Conservation (phyloP, 1,139 yeast genomes). For the Pichia sp. region DNA sequence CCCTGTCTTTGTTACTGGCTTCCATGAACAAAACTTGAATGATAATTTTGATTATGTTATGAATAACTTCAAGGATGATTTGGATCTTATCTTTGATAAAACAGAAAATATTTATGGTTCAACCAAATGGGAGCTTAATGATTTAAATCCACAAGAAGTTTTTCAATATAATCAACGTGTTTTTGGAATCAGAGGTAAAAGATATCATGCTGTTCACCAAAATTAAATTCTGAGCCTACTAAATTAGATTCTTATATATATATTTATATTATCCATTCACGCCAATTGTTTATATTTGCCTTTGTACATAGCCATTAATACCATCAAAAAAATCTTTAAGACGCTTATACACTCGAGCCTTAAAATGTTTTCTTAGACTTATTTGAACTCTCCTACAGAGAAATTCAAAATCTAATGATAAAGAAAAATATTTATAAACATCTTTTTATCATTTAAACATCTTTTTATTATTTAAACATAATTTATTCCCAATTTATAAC, state of each 20-base stretch:
- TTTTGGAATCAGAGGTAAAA: slow-evolving; percentile 91
- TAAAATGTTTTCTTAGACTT: too few species aligned
- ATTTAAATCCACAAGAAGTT: slow-evolving; percentile 83
- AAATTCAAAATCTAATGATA: too few species aligned
- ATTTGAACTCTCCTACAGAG: too few species aligned
- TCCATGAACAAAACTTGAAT: slow-evolving; percentile 63
- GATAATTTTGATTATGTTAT: slow-evolving; percentile 70
- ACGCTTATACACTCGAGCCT: too few species aligned
- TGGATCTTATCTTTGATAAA: slow-evolving; percentile 76
- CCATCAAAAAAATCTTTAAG: background rate
- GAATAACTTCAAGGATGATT: slow-evolving; percentile 60
- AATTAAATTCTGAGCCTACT: too few species aligned
- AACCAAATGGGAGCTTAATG: slow-evolving; percentile 91
- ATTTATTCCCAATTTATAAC: too few species aligned
- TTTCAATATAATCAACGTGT: slow-evolving; percentile 86
- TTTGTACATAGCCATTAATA: slow-evolving; percentile 7
- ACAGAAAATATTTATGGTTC: slow-evolving; percentile 70
- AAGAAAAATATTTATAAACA: too few species aligned
- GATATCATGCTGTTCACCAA: slow-evolving; percentile 70
- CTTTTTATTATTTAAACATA: too few species aligned
- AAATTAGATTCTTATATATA: too few species aligned
- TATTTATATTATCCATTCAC: background rate
- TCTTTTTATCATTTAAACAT: too few species aligned
- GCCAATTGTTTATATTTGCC: background rate
- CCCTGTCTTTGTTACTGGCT: slow-evolving; percentile 85